Conservation (phyloP, 768 basidiomycete genomes). For the Serpula lacrymans region DNA sequence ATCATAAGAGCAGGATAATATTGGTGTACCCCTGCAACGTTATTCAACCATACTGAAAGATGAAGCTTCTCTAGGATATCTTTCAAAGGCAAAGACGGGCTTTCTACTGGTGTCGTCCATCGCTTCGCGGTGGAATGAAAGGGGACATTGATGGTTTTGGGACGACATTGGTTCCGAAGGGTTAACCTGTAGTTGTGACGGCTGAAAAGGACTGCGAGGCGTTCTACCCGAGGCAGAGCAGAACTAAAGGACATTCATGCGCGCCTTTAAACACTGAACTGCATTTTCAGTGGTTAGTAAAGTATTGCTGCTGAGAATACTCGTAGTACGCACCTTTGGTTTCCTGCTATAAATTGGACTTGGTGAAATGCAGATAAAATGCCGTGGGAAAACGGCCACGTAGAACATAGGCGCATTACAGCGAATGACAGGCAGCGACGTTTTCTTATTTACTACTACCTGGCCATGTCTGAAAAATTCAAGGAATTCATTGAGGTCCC, state of each 20-base stretch:
- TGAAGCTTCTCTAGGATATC: constrained; percentile 20
- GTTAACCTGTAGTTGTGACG: constrained; percentile 17
- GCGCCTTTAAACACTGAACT: constrained; percentile 23
- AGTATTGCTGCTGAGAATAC: constrained; percentile 9
- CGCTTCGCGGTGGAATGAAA: not conserved
- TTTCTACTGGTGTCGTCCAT: constrained; percentile 4
- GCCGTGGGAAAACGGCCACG: constrained; percentile 23
- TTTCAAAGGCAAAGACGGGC: constrained; percentile 10
- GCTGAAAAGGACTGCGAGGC: constrained; percentile 20
- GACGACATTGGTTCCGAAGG: constrained; percentile 1
- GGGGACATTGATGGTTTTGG: constrained; percentile 1
- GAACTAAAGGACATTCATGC: constrained; percentile 62
- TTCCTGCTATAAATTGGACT: too few species aligned
- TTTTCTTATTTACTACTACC: constrained; percentile 3
- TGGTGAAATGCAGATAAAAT: constrained; percentile 7
- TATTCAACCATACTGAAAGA: constrained; percentile 12
- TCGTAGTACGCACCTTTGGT: constrained; percentile 7
- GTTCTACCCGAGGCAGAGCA: constrained; percentile 32
- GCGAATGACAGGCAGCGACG: constrained; percentile 7
- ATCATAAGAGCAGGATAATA: constrained; percentile 33
- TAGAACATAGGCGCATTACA: constrained; percentile 24
- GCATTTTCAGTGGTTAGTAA: constrained; percentile 7
- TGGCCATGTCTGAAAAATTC: constrained; percentile 84
- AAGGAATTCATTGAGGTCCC: constrained; percentile 90
- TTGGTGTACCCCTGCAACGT: constrained; percentile 32